Evolutionary conservation across 371 early-diverging fungal species (phyloP).

Genomic region (Vairimorpha ceranae): DNA sequence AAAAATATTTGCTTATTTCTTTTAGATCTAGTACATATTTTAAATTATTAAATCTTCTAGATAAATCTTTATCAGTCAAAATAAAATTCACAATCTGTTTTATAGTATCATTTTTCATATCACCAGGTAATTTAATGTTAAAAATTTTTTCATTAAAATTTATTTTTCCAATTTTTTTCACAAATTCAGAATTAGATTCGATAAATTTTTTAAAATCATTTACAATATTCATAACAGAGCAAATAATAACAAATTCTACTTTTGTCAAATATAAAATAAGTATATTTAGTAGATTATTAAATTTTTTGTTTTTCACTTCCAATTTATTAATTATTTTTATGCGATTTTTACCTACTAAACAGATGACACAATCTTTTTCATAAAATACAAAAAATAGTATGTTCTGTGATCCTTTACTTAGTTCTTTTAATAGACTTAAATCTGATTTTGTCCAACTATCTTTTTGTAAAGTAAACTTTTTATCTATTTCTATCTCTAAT

Average conservation of each 20-base stretch:
- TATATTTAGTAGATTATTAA: conserved; percentile 27
- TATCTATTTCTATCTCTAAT: conserved; percentile 48
- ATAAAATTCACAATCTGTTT: conserved; percentile 45
- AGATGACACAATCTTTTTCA: conserved; percentile 52
- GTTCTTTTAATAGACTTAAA: conserved; percentile 41
- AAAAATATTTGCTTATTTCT: conserved; percentile 47
- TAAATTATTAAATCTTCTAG: conserved; percentile 31
- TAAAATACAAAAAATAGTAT: conserved; percentile 56
- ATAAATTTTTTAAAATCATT: conserved; percentile 27
- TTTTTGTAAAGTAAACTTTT: conserved; percentile 56
- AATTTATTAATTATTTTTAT: conserved; percentile 44
- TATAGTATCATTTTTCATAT: conserved; percentile 43
- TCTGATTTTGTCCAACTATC: conserved; percentile 32
- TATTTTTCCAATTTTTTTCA: background rate
- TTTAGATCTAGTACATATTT: conserved; percentile 57
- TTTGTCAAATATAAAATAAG: conserved; percentile 20
- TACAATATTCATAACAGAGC: conserved; percentile 23
- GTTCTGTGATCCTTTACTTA: conserved; percentile 41
- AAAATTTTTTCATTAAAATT: conserved; percentile 16
- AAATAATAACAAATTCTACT: conserved; percentile 40
- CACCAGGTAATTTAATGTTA: conserved; percentile 42
- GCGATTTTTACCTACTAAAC: conserved; percentile 29
- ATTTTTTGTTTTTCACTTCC: conserved; percentile 53
- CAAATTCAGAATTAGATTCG: background rate
- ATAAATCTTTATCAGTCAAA: conserved; percentile 35